Evolutionary conservation across 1,284 basidiomycete species (phyloP), one percentile per base, ranked within the genome.

Genomic region (Clitocybe nebularis): DNA sequence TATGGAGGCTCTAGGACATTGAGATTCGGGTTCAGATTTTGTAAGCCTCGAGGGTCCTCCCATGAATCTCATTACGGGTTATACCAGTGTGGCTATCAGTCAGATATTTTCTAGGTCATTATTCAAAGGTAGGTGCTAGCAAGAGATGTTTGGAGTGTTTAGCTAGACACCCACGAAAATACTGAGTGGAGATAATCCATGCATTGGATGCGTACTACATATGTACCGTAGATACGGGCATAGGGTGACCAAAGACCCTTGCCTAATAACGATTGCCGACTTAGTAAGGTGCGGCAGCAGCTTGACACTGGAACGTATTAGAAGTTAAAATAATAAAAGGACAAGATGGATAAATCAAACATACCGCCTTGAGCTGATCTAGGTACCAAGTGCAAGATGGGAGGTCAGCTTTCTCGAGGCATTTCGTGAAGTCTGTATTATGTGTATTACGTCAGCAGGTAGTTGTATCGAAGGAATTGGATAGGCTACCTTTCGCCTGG

Each of bases 381-480:
- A 90, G 79, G 54, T 86, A 89, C 75, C 81, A 89, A n/a, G 78
- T 73, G 66, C 87, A 90, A 13, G 82, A 81, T 40, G 71, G 76
- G 45, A 86, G 62, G 56, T 89, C 86, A 14, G 81, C 82, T 63
- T 81, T 81, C 57, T 89, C 86, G 37, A 90, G 66, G 62, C 87
- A 90, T 58, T 72, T 76, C 1, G 85, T 84, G 63, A 89, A 88
- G 32, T 89, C 83, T 84, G 48, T 5, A 34, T 21, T 33, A 36
- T 16, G 14, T 24, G n/a, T 41, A 30, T 39, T 28, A 16, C 50
- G 48, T 23, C 35, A 21, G 13, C 4, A 11, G 29, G 34, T 8
- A 44, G 43, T n/a, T 21, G 13, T 17, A 3, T 30, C 39, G 29
- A 6, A 17, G 21, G 41, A 41, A 17, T 23, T 46, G 3, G 45